Conservation (phyloP, 75 land plant species). For the Sequoiadendron giganteum region DNA sequence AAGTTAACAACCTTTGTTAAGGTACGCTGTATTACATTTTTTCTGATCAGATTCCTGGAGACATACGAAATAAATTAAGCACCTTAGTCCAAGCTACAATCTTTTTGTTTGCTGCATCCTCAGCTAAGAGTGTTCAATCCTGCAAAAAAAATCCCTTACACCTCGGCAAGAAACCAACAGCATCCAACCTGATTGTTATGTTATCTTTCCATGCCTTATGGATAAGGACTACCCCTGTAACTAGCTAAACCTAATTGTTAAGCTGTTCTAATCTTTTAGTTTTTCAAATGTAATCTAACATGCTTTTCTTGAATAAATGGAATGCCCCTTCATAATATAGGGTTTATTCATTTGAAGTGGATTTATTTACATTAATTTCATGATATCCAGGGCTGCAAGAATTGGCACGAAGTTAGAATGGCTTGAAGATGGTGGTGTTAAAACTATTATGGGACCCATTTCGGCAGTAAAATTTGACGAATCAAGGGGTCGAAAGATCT, state of each 20-base stretch:
- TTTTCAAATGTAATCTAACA: too few relatives aligned
- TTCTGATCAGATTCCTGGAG: neutral
- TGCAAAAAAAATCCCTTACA: too few relatives aligned
- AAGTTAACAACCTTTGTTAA: neutral
- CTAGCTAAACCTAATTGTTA: too few relatives aligned
- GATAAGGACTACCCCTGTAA: too few relatives aligned
- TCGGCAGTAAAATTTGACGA: constrained; percentile 84
- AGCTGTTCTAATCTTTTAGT: too few relatives aligned
- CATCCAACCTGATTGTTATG: too few relatives aligned
- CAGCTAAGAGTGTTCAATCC: too few relatives aligned
- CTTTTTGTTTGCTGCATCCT: neutral
- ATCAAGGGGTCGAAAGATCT: constrained; percentile 67
- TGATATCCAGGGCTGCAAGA: constrained; percentile 66
- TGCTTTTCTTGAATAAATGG: too few relatives aligned
- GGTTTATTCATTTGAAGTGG: too few relatives aligned
- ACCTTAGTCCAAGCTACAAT: neutral
- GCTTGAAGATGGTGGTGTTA: constrained; percentile 71
- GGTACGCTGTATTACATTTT: neutral
- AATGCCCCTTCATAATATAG: too few relatives aligned
- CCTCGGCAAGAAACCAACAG: too few relatives aligned
- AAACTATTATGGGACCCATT: constrained; percentile 90
- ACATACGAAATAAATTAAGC: neutral
- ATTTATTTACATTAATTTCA: neutral
- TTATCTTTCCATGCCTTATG: too few relatives aligned
- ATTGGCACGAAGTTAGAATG: constrained; percentile 88